Base-by-base conservation (phyloP, 495 filamentous ascomycete genomes). In the Penicillium bovifimosum region DNA sequence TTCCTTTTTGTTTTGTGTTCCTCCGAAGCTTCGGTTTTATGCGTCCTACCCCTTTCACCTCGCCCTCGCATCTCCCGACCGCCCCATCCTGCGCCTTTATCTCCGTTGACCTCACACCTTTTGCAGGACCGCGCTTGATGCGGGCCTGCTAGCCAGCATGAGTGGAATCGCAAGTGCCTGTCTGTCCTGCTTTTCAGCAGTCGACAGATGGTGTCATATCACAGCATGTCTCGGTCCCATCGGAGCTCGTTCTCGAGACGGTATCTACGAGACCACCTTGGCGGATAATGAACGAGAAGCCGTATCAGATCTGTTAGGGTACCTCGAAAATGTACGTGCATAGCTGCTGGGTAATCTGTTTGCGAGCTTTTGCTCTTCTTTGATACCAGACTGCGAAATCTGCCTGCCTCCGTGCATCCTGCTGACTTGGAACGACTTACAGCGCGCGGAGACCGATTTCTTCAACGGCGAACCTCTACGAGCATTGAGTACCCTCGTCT, bases 231-330 rank as follows among this genome's bases (percentile, higher is more conserved):
- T 76, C 51, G 71, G 71, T 28, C 62, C 69, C 36, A 59, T 69
- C 44, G 67, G 68, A 89, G 90, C 85, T 66, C 90, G 89, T 68
- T 85, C 89, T 64, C 89, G 87, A 71, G 93, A 96, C 78, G 91
- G 87, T 61, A 79, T 92, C 38, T 96, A 99, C 69, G 95, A 99
- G 68, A 90, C 91, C 43, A 90, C 93, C 41, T 78, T 99, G 46
- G 91, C 91, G 53, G 93, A 99, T 64, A 95, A 88, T 70, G 93
- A 97, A 73, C 84, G 93, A 60, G 93, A 96, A 79, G 93, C 93
- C 39, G 95, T 99, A 5, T 91, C 93, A 46, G 93, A 99, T 66
- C 78, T 99, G 29, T 77, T 99, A 17, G 86, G 90, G 58, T 97
- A 93, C 66, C 83, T 99, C 50, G 95, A 97, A 73, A 96, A 96